Percentiles rank a stretch among this genome's conserved stretches.
These are phyloP conservation scores for Cercophora scortea DNA, from an alignment of 495 filamentous ascomycete genomes.

Conservation along the genomic window DNA sequence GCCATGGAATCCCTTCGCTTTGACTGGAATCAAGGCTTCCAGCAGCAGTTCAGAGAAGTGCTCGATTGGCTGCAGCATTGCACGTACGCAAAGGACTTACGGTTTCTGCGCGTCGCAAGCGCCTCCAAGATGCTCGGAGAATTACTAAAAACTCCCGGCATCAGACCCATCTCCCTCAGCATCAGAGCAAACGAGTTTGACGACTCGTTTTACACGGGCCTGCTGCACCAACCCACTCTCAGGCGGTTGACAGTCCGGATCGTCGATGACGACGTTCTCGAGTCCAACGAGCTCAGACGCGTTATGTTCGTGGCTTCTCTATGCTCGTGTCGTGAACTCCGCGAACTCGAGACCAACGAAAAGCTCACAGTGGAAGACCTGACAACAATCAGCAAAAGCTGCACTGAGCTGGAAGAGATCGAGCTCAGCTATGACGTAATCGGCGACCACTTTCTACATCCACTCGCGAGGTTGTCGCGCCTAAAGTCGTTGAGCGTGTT, in stretches of 20 bases:
- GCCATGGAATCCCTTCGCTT: neutral
- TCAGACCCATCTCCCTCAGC: slow-evolving; percentile 19
- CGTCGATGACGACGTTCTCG: slow-evolving; percentile 44
- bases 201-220: slow-evolving; percentile 12
- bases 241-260: slow-evolving; percentile 35
- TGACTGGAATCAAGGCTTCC: slow-evolving; percentile 35
- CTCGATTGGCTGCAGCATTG: slow-evolving; percentile 48
- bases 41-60: slow-evolving; percentile 44
- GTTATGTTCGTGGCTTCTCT: slow-evolving; percentile 45
- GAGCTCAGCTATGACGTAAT: slow-evolving; percentile 47
- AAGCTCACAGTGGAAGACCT: slow-evolving; percentile 11
- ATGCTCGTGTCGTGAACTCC: slow-evolving; percentile 24
- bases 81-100: slow-evolving; percentile 41
- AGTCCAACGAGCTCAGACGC: slow-evolving; percentile 7
- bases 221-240: slow-evolving; percentile 19
- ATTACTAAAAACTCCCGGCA: slow-evolving; percentile 29
- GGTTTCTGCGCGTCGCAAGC: slow-evolving; percentile 42
- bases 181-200: slow-evolving; percentile 9
- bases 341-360: slow-evolving; percentile 18
- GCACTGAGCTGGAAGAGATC: slow-evolving; percentile 47
- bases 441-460: slow-evolving; percentile 40
- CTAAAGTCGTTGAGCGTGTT: slow-evolving; percentile 41
- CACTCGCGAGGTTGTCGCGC: slow-evolving; percentile 26
- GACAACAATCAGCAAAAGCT: slow-evolving; percentile 10
- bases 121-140: slow-evolving; percentile 45